Base-by-base conservation (phyloP, 2,329 filamentous ascomycete genomes). In the Verticillium zaregamsianum region DNA sequence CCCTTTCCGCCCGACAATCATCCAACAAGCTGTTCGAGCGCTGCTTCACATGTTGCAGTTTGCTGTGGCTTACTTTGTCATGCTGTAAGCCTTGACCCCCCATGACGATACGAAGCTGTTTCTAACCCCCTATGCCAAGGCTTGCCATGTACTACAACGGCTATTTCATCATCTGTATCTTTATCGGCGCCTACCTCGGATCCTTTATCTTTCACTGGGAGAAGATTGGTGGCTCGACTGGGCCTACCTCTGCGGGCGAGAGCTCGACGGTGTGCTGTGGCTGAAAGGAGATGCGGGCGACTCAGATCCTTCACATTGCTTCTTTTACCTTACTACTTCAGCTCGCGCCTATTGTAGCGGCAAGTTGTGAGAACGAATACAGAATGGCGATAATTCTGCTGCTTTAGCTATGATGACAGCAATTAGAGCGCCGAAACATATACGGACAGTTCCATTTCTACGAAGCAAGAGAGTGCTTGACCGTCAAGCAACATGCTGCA, bases 161-260 rank as follows among this genome's bases (percentile, higher is more conserved):
- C 11, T 95, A 92, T 74, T 82, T 95, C 65, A 91, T 95, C 72
- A 88, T 94, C 63, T 91, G 87, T 67, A 92, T 95, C 72, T 85
- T 94, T 65, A 83, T 94, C 61, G 92, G 92, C 1, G 86, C 89
- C 0, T 92, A 86, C 66, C 61, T 93, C 5, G 92, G 91, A 17
- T 81, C 84, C 14, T 91, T 93, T 65, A 70, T 91, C 63, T 94
- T 92, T 71, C 84, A 87, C 33, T 93, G 90, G 89, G 89, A 90
- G 71, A 76, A 59, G 15, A 32, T 59, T 17, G 32, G 39, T 7
- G 32, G 58, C 45, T 45, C 20, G 40, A 45, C 40, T 17, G 57
- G 25, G 11, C 57, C 35, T 15, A 58, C 57, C 3, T 49, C 37
- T 15, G 57, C 57, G 5, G 57, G 57, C 5, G 45, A 49, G 37